phyloP scores from a whole-genome alignment of 108 stramenopile species.

The Epithemia pelagica region DNA sequence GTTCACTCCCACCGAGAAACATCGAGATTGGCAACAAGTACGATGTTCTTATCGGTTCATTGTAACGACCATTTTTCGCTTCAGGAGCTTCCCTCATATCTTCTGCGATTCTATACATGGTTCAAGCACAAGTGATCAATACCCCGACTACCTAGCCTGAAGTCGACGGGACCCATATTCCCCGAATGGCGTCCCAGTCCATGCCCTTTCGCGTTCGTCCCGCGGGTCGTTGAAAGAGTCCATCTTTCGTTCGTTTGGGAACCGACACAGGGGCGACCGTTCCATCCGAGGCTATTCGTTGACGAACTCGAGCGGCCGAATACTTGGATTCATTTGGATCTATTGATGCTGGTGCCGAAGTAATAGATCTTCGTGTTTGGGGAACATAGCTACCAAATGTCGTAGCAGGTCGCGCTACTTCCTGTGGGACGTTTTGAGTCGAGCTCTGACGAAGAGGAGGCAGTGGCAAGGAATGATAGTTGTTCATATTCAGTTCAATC shows the following conservation, averaged over 20 bases:
- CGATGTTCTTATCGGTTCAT: too few relatives aligned
- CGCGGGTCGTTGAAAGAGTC: conserved; percentile 55
- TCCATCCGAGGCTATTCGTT: conserved; percentile 59
- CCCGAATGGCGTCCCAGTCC: conserved; percentile 75
- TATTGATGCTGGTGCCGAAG: conserved; percentile 5
- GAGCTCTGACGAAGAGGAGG: conserved; percentile 19
- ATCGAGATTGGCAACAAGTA: too few relatives aligned
- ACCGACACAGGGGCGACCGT: conserved; percentile 56
- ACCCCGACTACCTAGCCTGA: neutral
- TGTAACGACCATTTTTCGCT: too few relatives aligned
- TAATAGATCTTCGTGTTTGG: neutral
- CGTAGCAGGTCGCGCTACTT: conserved; percentile 15
- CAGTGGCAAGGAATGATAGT: conserved; percentile 17
- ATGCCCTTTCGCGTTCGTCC: conserved; percentile 72
- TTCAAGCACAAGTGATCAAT: too few relatives aligned
- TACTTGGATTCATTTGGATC: conserved; percentile 38
- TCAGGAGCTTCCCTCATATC: too few relatives aligned
- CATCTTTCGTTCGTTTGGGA: conserved; percentile 61
- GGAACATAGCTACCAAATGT: conserved; percentile 6
- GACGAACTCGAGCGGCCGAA: conserved; percentile 46
- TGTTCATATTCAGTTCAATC: conserved; percentile 7
- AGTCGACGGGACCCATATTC: conserved; percentile 55
- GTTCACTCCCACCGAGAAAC: too few relatives aligned
- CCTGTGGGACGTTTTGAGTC: conserved; percentile 16
- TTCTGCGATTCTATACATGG: too few relatives aligned